Percentiles rank a stretch among this genome's conserved stretches.
Evolutionary conservation across 2,329 filamentous ascomycete species (phyloP).

Genomic region (Fusarium hainanense): DNA sequence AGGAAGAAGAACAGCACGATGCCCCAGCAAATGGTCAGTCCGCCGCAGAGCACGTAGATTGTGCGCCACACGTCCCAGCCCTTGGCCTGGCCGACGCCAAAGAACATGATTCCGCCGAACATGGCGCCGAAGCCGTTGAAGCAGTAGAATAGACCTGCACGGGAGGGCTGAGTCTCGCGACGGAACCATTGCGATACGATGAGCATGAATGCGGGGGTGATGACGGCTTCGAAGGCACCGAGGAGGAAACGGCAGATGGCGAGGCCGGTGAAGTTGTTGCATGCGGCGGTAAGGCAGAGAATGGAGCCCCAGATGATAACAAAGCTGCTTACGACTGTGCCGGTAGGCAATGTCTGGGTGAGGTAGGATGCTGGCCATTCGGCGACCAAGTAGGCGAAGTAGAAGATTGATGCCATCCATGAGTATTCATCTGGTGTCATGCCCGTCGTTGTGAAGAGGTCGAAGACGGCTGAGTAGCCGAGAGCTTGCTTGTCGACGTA

Average conservation of each 20-base stretch:
- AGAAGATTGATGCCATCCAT: constrained; percentile 68
- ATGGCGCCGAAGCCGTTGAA: constrained; percentile 60
- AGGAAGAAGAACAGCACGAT: constrained; percentile 57
- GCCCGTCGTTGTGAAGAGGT: constrained; percentile 61
- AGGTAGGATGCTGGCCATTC: constrained; percentile 55
- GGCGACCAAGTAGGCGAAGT: constrained; percentile 60
- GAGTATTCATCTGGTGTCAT: constrained; percentile 61
- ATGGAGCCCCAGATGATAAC: constrained; percentile 54
- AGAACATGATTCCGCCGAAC: constrained; percentile 60
- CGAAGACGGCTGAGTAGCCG: constrained; percentile 66
- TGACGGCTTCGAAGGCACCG: constrained; percentile 60
- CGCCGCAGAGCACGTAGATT: constrained; percentile 65
- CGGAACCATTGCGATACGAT: constrained; percentile 63
- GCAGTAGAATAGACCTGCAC: constrained; percentile 55
- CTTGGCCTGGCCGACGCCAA: constrained; percentile 63
- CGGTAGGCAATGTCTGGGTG: constrained; percentile 51
- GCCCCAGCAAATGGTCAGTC: constrained; percentile 61
- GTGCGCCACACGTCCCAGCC: constrained; percentile 60
- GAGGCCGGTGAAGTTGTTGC: constrained; percentile 56
- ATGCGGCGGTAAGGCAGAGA: constrained; percentile 58
- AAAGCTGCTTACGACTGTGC: constrained; percentile 50
- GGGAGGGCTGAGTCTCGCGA: constrained; percentile 58
- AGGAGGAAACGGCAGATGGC: constrained; percentile 59
- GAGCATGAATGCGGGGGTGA: constrained; percentile 63
- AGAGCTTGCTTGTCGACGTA: constrained; percentile 68